A percentile compares a stretch with the other conserved stretches of the same genome.
phyloP scores from a whole-genome alignment of 305 asterid species.

The Solanum aculeatissimum region DNA sequence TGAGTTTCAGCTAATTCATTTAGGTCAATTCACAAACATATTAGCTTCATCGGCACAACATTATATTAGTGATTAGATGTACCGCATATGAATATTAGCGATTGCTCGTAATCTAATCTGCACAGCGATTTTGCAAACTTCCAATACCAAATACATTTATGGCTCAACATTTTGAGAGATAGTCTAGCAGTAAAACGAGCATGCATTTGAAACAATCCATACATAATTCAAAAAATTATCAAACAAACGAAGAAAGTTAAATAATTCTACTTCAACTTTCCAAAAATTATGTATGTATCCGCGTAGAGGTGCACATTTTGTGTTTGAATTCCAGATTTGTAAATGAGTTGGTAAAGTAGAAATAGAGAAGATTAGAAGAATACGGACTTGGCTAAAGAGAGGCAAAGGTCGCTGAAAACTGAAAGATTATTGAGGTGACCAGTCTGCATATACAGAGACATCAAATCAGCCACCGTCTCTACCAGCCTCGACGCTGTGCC shows the following conservation, averaged over 20 bases:
- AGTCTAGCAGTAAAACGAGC: too few species aligned
- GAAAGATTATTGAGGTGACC: not conserved
- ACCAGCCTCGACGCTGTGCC: slow-evolving; percentile 4
- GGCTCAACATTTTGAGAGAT: not conserved
- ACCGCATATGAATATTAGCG: not conserved
- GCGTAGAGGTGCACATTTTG: not conserved
- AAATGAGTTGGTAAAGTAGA: not conserved
- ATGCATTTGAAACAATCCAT: not conserved
- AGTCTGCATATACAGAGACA: not conserved
- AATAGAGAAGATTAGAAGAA: not conserved
- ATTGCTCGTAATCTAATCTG: not conserved
- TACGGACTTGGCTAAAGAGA: not conserved
- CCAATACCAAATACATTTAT: not conserved
- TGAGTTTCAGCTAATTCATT: not conserved
- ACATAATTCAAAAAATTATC: not conserved
- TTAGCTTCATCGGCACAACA: not conserved
- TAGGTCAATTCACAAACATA: not conserved
- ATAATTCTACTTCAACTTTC: not conserved
- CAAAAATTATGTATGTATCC: not conserved
- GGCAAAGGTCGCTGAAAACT: not conserved
- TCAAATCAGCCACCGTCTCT: not conserved
- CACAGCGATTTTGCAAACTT: not conserved
- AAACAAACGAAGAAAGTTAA: not conserved
- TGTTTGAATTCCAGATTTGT: not conserved
- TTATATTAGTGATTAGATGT: not conserved